These are phyloP conservation scores for Zygnema cylindricum DNA, from an alignment of 139 green algal species.

Conservation along the genomic window DNA sequence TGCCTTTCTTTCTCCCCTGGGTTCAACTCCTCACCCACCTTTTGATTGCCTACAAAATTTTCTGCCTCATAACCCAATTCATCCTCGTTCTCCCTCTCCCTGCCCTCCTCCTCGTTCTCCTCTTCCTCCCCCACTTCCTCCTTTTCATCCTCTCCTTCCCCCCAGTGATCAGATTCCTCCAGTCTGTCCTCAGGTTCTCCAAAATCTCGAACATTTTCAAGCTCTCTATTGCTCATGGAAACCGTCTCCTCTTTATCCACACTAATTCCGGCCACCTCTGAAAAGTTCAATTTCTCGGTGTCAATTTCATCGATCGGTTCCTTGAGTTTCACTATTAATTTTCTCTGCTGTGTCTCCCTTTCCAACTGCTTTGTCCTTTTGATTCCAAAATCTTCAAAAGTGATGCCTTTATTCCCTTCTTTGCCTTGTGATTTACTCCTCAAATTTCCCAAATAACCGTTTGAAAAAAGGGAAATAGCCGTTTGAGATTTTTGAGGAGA, in stretches of 20 bases:
- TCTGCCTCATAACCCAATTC: background rate
- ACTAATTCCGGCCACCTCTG: too few relatives aligned
- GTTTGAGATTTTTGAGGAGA: background rate
- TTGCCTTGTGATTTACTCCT: background rate
- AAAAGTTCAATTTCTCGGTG: too few relatives aligned
- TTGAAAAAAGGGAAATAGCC: background rate
- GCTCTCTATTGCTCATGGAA: too few relatives aligned
- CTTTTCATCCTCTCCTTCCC: background rate
- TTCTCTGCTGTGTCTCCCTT: background rate
- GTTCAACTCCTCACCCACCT: background rate
- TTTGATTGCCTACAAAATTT: too few relatives aligned
- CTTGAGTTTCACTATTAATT: background rate
- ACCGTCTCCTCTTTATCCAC: too few relatives aligned
- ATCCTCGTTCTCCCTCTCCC: background rate
- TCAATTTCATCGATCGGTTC: too few relatives aligned
- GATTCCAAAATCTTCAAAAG: background rate
- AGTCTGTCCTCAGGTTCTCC: too few relatives aligned
- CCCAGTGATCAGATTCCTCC: too few relatives aligned
- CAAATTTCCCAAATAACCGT: background rate
- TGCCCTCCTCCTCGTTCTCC: background rate
- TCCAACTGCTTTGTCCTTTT: background rate
- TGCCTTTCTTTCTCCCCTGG: background rate
- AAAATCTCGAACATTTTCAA: too few relatives aligned
- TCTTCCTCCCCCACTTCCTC: background rate
- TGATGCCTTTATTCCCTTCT: background rate